Base-by-base conservation (phyloP, 2,329 filamentous ascomycete genomes). In the Seiridium unicorne region DNA sequence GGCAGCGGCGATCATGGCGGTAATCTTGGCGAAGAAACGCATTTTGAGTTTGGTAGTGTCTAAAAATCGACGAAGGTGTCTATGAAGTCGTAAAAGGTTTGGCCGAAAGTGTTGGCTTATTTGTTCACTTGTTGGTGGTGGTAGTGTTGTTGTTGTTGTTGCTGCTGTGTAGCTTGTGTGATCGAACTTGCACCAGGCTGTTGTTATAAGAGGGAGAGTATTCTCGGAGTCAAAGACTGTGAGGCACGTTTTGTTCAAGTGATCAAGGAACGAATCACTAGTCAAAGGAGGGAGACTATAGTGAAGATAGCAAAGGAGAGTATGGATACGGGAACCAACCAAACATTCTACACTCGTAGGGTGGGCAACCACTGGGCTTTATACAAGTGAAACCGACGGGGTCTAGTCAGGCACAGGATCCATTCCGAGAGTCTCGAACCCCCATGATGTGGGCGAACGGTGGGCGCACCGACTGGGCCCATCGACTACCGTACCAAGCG, bases 1-100 rank as follows among this genome's bases (percentile, higher is more conserved):
- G 64, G 80, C 77, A 62, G 76, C 71, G 57, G 69, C 69, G 64
- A 72, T 70, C 62, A 81, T 64, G 65, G 76, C 73, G 65, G 79
- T 72, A 69, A 82, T 66, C 67, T 79, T 68, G 62, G 72, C 73
- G 68, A 76, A 65, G 77, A 85, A 85, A 69, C 80, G 80, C 84
- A 87, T 87, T 59, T 77, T 84, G 79, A 69, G 62, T 66, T 64
- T 62, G 57, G 60, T 66, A 11, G 10, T 49, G 36, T 58, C 26
- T 42, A 49, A 31, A 44, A 11, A 9, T 44, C 35, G 18, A 35
- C 13, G 26, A 42, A n/a, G 18, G 42, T 34, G 35, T 51, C 11
- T 48, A n/a, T 46, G 26, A 26, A 26, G 18, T 26, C 31, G 46
- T 49, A 49, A 26, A 31, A 26, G 31, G 8, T 32, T 53, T 35